A percentile compares a stretch with the other conserved stretches of the same genome.
Conservation (phyloP, 2,329 filamentous ascomycete genomes). For the Colletotrichum cereale region DNA sequence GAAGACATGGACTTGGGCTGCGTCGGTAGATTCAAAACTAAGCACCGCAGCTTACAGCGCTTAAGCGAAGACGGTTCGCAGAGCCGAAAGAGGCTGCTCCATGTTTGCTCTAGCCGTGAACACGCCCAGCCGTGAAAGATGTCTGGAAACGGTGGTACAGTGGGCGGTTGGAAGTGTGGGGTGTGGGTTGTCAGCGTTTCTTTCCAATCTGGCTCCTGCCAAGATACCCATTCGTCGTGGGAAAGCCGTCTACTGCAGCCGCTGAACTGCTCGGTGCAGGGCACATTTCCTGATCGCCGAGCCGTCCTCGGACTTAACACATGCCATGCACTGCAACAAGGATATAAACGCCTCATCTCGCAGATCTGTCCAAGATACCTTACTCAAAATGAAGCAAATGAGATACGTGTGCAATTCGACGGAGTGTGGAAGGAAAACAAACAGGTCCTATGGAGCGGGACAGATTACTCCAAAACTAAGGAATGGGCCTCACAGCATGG, state of each 20-base stretch:
- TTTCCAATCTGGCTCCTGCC: background rate
- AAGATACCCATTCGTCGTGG: background rate
- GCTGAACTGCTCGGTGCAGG: no score
- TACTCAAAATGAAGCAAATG: background rate
- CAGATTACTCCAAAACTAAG: background rate
- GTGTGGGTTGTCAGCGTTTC: background rate
- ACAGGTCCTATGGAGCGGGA: background rate
- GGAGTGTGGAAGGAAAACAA: background rate
- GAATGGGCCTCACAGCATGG: background rate
- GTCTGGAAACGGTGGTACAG: no score
- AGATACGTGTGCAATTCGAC: background rate
- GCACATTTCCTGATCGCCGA: background rate
- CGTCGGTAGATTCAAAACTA: no score
- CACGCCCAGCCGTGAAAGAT: no score
- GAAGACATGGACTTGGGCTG: no score
- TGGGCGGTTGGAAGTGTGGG: background rate
- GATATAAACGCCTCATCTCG: background rate
- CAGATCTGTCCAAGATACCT: background rate
- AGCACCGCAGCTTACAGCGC: no score
- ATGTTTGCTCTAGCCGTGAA: no score
- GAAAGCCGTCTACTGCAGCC: background rate
- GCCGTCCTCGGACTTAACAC: background rate
- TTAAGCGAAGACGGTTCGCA: no score
- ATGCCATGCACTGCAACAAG: background rate
- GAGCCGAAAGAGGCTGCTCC: no score